Base-by-base conservation (phyloP, 352 stramenopile genomes). In the Phytopythium montanum region DNA sequence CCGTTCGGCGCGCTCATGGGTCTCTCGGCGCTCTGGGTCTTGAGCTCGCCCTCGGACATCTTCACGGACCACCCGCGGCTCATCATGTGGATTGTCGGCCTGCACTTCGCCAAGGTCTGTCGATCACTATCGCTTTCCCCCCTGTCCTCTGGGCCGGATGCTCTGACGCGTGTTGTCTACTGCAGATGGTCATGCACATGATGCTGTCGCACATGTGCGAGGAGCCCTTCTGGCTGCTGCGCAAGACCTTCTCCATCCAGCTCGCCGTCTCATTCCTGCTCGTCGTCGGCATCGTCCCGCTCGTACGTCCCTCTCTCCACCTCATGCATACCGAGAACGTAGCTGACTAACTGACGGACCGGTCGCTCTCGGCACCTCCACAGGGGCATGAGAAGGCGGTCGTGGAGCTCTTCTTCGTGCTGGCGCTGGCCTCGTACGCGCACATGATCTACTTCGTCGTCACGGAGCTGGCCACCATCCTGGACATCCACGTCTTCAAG, bases 161-260 rank as follows among this genome's bases (percentile, higher is more conserved):
- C 9, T 14, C 0, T 46, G 9, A 34, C 5, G 21, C 55, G 31
- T 21, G 28, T 29, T 48, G 5, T 18, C 29, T 38, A 16, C 14
- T 4, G n/a, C 57, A 94, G 85, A 94, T 94, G 83, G 83, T 90
- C 56, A 94, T 94, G 85, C 85, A 92, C 68, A 92, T 94, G 77
- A 94, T 94, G 85, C 77, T 94, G 13, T 81, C 85, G 12, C 85
- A 94, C 66, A 92, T 94, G 80, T 89, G 79, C 41, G 83, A 92
- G 59, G 85, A 94, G 54, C 85, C 85, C 23, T 94, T 88, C 62
- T 91, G 85, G 83, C 62, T 94, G 54, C 62, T 94, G 42, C 81
- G 85, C 61, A 94, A 94, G 75, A 93, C 85, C 12, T 92, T 92
- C 39, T 54, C 77, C 25, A 73, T 89, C 57, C 70, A 88, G 23